A percentile compares a stretch with the other conserved stretches of the same genome.
These are phyloP conservation scores for Fraxinus latifolia DNA, from an alignment of 305 asterid genomes.

Conservation along the genomic window DNA sequence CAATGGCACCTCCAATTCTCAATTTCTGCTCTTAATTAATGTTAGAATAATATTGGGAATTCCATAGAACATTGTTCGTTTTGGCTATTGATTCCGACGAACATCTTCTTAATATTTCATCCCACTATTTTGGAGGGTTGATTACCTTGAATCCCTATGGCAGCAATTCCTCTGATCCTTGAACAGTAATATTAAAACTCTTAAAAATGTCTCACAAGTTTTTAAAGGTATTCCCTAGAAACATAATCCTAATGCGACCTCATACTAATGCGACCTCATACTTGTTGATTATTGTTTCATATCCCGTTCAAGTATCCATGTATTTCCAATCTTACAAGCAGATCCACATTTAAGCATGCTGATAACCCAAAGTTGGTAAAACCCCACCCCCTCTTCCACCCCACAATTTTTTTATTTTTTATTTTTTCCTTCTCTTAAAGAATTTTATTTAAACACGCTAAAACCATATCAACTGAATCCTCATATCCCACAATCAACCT, in stretches of 20 bases:
- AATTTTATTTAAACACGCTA: neutral
- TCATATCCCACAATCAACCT: neutral
- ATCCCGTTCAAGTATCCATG: neutral
- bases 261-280: neutral
- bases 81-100: neutral
- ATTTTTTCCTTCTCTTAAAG: neutral
- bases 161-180: neutral
- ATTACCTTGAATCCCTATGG: neutral
- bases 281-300: neutral
- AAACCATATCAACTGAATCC: neutral
- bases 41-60: neutral
- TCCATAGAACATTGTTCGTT: neutral
- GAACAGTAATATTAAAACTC: neutral
- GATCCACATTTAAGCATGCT: neutral
- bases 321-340: neutral
- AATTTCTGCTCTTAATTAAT: neutral
- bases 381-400: neutral
- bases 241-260: neutral
- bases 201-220: neutral
- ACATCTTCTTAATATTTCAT: neutral
- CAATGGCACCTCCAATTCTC: neutral
- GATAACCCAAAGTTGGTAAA: neutral
- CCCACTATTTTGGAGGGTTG: neutral
- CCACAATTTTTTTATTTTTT: neutral
- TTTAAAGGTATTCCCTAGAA: neutral